A percentile compares a stretch with the other conserved stretches of the same genome.
Conservation (phyloP, 768 basidiomycete genomes). For the Rhizopogon salebrosus region DNA sequence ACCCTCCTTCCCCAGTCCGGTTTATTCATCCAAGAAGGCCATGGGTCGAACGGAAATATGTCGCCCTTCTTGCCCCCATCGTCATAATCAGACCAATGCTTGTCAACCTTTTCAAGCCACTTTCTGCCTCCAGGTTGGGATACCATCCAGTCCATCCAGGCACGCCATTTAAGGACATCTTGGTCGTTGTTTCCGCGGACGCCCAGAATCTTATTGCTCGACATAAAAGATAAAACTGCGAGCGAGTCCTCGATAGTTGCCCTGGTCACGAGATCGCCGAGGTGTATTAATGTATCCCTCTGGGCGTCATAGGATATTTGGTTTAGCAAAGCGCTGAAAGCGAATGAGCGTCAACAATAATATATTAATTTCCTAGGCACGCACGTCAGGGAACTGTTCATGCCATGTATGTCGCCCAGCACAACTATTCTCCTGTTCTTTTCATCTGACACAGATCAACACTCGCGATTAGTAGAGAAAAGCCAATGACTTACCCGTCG, state of each 20-base stretch:
- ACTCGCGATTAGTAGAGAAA: not conserved
- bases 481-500: constrained; percentile 37
- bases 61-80: constrained; percentile 21
- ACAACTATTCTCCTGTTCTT: constrained; percentile 57
- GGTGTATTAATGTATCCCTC: constrained; percentile 70
- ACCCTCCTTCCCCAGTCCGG: constrained; percentile 44
- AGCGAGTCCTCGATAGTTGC: constrained; percentile 56
- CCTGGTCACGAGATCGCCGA: constrained; percentile 81
- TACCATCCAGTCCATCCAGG: constrained; percentile 80
- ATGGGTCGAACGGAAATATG: constrained; percentile 22
- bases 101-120: constrained; percentile 55
- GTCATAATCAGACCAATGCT: constrained; percentile 30
- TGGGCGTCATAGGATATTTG: constrained; percentile 54
- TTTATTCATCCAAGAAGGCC: constrained; percentile 31
- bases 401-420: constrained; percentile 89
- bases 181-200: constrained; percentile 97
- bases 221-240: constrained; percentile 60
- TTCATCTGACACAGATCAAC: constrained; percentile 37
- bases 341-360: constrained; percentile 3
- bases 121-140: constrained; percentile 32
- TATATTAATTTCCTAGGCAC: constrained; percentile 18
- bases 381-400: constrained; percentile 62
- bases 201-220: constrained; percentile 58
- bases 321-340: constrained; percentile 52
- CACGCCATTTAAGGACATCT: constrained; percentile 81